phyloP scores from a whole-genome alignment of 1,284 basidiomycete species.

The Blastosporella zonata region DNA sequence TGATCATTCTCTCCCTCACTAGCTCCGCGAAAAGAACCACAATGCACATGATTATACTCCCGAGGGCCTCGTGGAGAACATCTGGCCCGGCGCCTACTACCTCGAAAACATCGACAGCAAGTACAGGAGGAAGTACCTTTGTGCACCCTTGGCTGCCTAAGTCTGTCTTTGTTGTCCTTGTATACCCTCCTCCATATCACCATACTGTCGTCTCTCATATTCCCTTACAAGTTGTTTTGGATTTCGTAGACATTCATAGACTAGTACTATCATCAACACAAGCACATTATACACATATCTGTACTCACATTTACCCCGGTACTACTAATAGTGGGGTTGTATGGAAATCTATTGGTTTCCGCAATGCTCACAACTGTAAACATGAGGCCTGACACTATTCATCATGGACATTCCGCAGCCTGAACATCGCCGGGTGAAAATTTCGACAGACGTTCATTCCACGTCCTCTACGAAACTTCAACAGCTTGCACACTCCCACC shows the following conservation, averaged over 20 bases:
- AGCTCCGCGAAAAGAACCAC: constrained; percentile 97
- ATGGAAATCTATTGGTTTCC: constrained; percentile 10
- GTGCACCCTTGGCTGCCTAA: constrained; percentile 48
- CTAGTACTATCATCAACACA: constrained; percentile 10
- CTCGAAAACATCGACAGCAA: constrained; percentile 90
- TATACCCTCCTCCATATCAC: constrained; percentile 9
- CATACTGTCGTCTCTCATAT: not conserved
- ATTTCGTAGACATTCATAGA: constrained; percentile 13
- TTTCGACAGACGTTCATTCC: constrained; percentile 33
- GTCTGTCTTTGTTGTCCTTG: not conserved
- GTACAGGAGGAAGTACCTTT: constrained; percentile 87
- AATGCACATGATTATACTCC: constrained; percentile 88
- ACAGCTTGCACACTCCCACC: constrained; percentile 38
- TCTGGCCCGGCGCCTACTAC: constrained; percentile 95
- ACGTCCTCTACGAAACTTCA: constrained; percentile 26
- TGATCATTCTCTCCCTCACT: constrained; percentile 12
- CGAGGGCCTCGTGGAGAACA: constrained; percentile 83
- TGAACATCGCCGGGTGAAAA: constrained; percentile 26
- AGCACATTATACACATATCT: constrained; percentile 7
- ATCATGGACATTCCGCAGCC: constrained; percentile 1
- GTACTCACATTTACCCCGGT: constrained; percentile 12
- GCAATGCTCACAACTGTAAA: not conserved
- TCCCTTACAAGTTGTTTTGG: constrained; percentile 3
- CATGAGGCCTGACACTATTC: not conserved
- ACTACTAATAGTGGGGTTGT: constrained; percentile 11